These are phyloP conservation scores for Aspergillus pseudoterreus DNA, from an alignment of 2,329 filamentous ascomycete species.

Conservation along the genomic window DNA sequence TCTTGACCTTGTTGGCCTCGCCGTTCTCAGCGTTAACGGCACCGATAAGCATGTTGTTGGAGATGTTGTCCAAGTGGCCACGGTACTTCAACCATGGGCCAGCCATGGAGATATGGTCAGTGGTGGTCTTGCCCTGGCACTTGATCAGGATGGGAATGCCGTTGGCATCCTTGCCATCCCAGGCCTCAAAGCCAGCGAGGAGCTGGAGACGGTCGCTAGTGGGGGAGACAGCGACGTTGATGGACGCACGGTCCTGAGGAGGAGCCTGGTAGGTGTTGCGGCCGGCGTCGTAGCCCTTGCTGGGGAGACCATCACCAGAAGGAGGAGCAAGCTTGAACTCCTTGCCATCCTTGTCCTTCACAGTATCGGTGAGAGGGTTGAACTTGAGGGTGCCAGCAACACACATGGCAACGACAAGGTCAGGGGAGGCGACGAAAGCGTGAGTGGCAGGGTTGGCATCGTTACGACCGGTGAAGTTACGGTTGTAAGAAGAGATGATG, in stretches of 20 bases:
- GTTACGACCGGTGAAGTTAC: conserved; percentile 98
- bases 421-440: conserved; percentile 87
- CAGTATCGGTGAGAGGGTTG: conserved; percentile 87
- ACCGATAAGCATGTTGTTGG: conserved; percentile 99
- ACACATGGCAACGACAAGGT: conserved; percentile 81
- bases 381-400: conserved; percentile 84
- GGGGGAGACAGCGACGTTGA: conserved; percentile 80
- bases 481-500: conserved; percentile 98
- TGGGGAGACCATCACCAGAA: conserved; percentile 75
- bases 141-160: conserved; percentile 94
- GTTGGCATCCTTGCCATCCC: conserved; percentile 86
- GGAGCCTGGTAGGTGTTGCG: conserved; percentile 95
- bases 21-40: conserved; percentile 94
- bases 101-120: conserved; percentile 96
- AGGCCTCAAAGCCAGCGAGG: conserved; percentile 76
- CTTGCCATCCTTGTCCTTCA: conserved; percentile 94
- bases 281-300: conserved; percentile 81
- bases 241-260: conserved; percentile 68
- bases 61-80: conserved; percentile 98
- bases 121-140: conserved; percentile 92
- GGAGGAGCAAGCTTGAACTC: conserved; percentile 86
- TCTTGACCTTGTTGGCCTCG: conserved; percentile 96
- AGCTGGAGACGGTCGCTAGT: conserved; percentile 92
- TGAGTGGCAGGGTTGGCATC: conserved; percentile 93
- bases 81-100: conserved; percentile 98